These are phyloP conservation scores for Penicillium alfredii DNA, from an alignment of 495 filamentous ascomycete genomes.

Conservation along the genomic window DNA sequence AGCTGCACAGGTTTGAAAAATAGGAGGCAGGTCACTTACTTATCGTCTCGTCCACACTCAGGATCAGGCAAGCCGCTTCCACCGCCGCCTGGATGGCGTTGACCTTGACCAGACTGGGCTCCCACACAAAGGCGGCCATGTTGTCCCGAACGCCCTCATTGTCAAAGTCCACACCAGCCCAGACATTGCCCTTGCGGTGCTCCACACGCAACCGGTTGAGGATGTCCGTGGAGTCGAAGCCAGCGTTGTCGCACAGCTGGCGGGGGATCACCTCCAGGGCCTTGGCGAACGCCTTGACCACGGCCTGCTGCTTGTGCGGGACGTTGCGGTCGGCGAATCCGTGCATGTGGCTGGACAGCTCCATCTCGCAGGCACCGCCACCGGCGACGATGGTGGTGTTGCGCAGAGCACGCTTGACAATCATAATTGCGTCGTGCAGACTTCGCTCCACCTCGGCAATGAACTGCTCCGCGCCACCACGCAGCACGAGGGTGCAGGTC, in stretches of 20 bases:
- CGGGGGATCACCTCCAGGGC: slow-evolving; percentile 94
- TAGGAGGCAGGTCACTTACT: slow-evolving; percentile 45
- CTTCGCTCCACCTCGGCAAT: slow-evolving; percentile 97
- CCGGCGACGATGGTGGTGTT: slow-evolving; percentile 92
- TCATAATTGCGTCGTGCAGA: slow-evolving; percentile 98
- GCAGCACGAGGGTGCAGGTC: slow-evolving; percentile 92
- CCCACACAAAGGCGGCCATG: slow-evolving; percentile 92
- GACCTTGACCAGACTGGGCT: slow-evolving; percentile 90
- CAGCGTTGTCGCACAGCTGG: slow-evolving; percentile 96
- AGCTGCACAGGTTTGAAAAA: too few species aligned
- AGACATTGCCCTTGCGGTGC: slow-evolving; percentile 82
- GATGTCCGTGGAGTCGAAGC: slow-evolving; percentile 97
- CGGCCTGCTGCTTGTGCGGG: slow-evolving; percentile 88
- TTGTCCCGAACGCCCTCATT: slow-evolving; percentile 90
- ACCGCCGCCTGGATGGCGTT: slow-evolving; percentile 96
- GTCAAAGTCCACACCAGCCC: slow-evolving; percentile 93
- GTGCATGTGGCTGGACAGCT: slow-evolving; percentile 87
- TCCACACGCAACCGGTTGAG: slow-evolving; percentile 91
- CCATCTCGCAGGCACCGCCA: slow-evolving; percentile 95
- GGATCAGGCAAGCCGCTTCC: slow-evolving; percentile 88
- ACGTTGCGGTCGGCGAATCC: slow-evolving; percentile 86
- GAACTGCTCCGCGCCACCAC: slow-evolving; percentile 97
- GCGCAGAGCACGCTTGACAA: slow-evolving; percentile 93
- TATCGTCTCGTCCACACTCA: slow-evolving; percentile 97
- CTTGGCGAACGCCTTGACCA: slow-evolving; percentile 97